phyloP scores from a whole-genome alignment of 441 rosid genomes.

The Iberis amara region DNA sequence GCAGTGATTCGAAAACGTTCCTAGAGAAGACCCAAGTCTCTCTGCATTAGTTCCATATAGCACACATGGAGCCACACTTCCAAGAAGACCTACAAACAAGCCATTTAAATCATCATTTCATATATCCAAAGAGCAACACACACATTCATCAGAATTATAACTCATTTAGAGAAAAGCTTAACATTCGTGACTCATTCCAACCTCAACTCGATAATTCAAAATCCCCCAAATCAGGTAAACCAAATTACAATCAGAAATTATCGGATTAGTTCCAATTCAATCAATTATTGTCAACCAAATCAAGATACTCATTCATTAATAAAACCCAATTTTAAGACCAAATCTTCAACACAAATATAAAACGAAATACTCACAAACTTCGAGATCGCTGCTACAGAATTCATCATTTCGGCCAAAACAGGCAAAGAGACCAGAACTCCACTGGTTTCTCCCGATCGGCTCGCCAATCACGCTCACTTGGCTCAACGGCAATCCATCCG shows the following conservation, averaged over 20 bases:
- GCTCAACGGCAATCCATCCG: conserved; percentile 68
- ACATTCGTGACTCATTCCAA: no score
- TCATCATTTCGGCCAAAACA: conserved; percentile 87
- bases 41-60: conserved; percentile 87
- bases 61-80: conserved; percentile 83
- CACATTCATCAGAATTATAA: no score
- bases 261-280: background rate
- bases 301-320: no score
- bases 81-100: conserved; percentile 65
- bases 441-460: conserved; percentile 63
- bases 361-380: conserved; percentile 75
- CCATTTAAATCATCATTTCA: background rate
- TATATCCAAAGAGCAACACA: no score
- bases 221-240: no score
- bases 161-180: no score
- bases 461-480: conserved; percentile 79
- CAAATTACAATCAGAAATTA: no score
- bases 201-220: no score
- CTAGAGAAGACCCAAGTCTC: conserved; percentile 76
- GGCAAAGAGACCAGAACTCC: conserved; percentile 69
- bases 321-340: background rate
- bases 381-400: conserved; percentile 96
- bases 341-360: background rate
- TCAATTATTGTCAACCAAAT: background rate
- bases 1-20: conserved; percentile 77